A percentile compares a stretch with the other conserved stretches of the same genome.
phyloP scores from a whole-genome alignment of 768 basidiomycete species.

The Boletus sp. region DNA sequence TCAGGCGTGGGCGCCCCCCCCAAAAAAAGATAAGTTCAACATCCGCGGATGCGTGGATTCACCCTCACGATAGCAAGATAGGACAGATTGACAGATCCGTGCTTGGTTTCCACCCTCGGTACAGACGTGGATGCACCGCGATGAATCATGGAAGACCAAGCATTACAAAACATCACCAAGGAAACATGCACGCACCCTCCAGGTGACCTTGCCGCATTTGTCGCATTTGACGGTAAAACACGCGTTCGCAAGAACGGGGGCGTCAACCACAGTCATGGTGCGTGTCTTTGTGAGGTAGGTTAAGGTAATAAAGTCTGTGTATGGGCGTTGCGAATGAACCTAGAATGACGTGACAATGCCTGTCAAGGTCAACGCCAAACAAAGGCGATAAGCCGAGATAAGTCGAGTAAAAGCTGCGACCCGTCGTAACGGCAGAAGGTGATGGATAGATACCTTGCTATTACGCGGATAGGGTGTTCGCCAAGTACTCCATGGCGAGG shows the following conservation, averaged over 20 bases:
- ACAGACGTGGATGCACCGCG: constrained; percentile 15
- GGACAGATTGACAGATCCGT: constrained; percentile 7
- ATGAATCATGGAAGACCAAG: constrained; percentile 18
- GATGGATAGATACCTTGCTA: constrained; percentile 14
- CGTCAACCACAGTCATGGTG: constrained; percentile 22
- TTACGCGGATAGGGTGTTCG: background rate
- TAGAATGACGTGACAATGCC: constrained; percentile 19
- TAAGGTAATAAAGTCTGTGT: constrained; percentile 33
- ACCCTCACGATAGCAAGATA: constrained; percentile 10
- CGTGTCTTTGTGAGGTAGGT: constrained; percentile 25
- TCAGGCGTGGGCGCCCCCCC: constrained; percentile 1
- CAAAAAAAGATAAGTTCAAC: constrained; percentile 16
- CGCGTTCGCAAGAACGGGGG: constrained; percentile 41
- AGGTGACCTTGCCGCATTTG: constrained; percentile 65
- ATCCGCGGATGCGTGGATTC: constrained; percentile 13
- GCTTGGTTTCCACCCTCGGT: constrained; percentile 14
- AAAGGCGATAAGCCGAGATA: background rate
- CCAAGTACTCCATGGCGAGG: background rate
- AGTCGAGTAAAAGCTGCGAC: background rate
- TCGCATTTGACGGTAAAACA: constrained; percentile 59
- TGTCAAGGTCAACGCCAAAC: constrained; percentile 8
- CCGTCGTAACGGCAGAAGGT: constrained; percentile 6
- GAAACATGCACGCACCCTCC: constrained; percentile 50
- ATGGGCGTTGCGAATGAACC: constrained; percentile 10
- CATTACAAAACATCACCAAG: constrained; percentile 23